These are phyloP conservation scores for Xylariales sp. DNA, from an alignment of 2,329 filamentous ascomycete species.

Conservation along the genomic window DNA sequence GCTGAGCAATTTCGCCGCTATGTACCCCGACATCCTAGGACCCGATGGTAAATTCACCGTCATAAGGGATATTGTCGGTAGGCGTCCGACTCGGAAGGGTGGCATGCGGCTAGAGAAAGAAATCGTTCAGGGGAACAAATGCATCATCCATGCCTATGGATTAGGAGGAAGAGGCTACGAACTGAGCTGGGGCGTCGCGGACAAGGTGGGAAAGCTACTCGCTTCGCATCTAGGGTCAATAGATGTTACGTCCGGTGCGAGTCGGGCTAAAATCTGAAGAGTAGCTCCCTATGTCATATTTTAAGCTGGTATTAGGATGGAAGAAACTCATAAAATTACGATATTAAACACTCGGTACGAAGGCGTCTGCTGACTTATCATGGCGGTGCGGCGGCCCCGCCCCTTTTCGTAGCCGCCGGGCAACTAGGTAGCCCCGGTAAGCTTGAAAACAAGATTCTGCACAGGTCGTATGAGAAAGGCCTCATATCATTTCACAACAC, in stretches of 20 bases:
- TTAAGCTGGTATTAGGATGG: neutral
- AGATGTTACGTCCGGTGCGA: neutral
- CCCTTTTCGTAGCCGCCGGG: no score
- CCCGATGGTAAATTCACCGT: slow-evolving; percentile 49
- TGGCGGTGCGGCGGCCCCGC: no score
- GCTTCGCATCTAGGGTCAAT: slow-evolving; percentile 35
- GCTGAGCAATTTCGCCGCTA: slow-evolving; percentile 52
- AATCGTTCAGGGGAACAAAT: slow-evolving; percentile 44
- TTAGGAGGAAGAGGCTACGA: slow-evolving; percentile 71
- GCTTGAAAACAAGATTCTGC: no score
- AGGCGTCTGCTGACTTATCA: no score
- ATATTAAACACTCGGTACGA: neutral
- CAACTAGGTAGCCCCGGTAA: no score
- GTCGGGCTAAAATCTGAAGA: slow-evolving; percentile 22
- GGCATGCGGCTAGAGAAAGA: slow-evolving; percentile 67
- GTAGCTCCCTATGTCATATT: neutral
- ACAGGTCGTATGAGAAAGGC: no score
- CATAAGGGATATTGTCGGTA: slow-evolving; percentile 58
- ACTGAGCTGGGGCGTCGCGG: slow-evolving; percentile 69
- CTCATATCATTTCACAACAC: no score
- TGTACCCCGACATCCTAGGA: slow-evolving; percentile 47
- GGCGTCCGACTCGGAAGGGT: slow-evolving; percentile 58
- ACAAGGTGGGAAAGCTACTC: slow-evolving; percentile 59
- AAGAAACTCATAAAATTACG: neutral
- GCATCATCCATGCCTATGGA: slow-evolving; percentile 68